Conservation (phyloP, 306 rosid species). For the Dryas octopetala region DNA sequence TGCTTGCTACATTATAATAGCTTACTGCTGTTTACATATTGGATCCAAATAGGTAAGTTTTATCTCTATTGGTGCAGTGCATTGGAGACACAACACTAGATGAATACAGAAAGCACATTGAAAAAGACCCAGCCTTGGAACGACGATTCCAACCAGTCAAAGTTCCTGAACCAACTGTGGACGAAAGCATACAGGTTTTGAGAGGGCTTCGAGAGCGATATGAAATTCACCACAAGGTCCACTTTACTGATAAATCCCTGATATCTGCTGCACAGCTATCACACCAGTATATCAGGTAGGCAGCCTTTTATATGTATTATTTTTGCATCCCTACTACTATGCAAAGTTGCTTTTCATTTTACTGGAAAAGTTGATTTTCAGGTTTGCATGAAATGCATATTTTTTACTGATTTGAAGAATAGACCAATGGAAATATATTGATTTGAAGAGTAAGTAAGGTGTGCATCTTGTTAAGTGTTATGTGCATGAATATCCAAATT, state of each 20-base stretch:
- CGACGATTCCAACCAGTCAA: constrained; percentile 93
- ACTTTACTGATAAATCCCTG: constrained; percentile 85
- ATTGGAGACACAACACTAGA: constrained; percentile 96
- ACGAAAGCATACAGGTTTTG: constrained; percentile 78
- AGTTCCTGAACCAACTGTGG: constrained; percentile 93
- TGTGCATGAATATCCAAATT: too few relatives aligned
- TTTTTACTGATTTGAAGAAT: too few relatives aligned
- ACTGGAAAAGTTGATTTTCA: too few relatives aligned
- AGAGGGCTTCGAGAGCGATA: constrained; percentile 93
- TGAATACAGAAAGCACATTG: constrained; percentile 96
- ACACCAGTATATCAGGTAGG: constrained; percentile 88
- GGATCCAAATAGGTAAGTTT: constrained; percentile 6
- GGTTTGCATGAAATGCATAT: too few relatives aligned
- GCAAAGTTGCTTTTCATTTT: too few relatives aligned
- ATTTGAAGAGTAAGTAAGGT: too few relatives aligned
- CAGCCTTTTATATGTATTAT: too few relatives aligned
- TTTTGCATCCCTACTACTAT: neutral
- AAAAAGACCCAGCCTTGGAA: constrained; percentile 93
- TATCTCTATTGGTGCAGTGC: constrained; percentile 56
- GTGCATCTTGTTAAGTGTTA: too few relatives aligned
- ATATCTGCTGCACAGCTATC: constrained; percentile 89
- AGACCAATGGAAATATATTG: too few relatives aligned
- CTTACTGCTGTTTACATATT: constrained; percentile 2
- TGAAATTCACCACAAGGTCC: constrained; percentile 96
- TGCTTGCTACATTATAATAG: neutral